Evolutionary conservation across 208 protist genomes (phyloP).

Genomic region (Novymonas esmeraldas): DNA sequence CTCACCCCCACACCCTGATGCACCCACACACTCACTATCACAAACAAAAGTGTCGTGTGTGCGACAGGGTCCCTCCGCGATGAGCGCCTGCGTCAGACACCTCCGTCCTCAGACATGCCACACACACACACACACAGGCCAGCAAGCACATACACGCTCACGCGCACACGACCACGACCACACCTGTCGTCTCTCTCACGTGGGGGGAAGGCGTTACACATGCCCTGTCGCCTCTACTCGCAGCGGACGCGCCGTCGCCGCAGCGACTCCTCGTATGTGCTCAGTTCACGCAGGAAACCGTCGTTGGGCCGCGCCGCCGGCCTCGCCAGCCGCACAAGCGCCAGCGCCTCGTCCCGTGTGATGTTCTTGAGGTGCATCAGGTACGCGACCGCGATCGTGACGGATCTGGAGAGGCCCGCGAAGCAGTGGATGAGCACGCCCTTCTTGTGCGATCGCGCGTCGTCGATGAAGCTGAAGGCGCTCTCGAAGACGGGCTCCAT

Average conservation of each 20-base stretch:
- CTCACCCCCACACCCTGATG: no score
- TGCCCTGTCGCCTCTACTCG: not conserved
- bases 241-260: not conserved
- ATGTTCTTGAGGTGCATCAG: slow-evolving; percentile 75
- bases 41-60: no score
- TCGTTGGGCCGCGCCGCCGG: slow-evolving; percentile 82
- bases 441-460: slow-evolving; percentile 52
- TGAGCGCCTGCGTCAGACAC: no score
- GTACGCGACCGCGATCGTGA: slow-evolving; percentile 82
- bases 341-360: slow-evolving; percentile 67
- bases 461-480: slow-evolving; percentile 84
- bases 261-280: slow-evolving; percentile 41
- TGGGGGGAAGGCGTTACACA: not conserved
- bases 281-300: slow-evolving; percentile 69
- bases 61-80: no score
- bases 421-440: slow-evolving; percentile 92
- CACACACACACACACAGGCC: no score
- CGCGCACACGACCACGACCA: no score
- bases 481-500: slow-evolving; percentile 63
- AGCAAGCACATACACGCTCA: not conserved
- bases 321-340: slow-evolving; percentile 58
- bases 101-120: no score
- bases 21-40: no score
- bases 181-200: no score
- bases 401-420: slow-evolving; percentile 88